phyloP scores from a whole-genome alignment of 2,329 filamentous ascomycete species.

The Grosmannia serpens region DNA sequence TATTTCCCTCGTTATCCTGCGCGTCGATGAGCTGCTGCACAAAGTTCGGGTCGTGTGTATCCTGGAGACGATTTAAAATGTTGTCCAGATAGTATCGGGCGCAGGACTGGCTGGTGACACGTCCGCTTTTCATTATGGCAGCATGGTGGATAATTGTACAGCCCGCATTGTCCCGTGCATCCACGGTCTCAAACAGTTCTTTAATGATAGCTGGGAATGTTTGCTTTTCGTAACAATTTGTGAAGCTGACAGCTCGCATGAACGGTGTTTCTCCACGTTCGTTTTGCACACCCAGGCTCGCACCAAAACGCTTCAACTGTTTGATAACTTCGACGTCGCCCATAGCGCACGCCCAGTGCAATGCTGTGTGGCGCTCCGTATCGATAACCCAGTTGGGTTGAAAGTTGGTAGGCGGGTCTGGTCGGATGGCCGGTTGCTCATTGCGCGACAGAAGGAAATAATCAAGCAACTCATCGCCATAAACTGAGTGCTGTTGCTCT shows the following conservation, averaged over 20 bases:
- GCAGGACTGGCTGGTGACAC: slow-evolving; percentile 72
- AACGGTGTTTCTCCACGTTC: slow-evolving; percentile 75
- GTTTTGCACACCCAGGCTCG: slow-evolving; percentile 60
- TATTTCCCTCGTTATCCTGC: slow-evolving; percentile 81
- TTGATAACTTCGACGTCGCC: slow-evolving; percentile 87
- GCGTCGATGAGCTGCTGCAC: slow-evolving; percentile 70
- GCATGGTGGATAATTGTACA: slow-evolving; percentile 93
- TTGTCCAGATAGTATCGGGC: slow-evolving; percentile 90
- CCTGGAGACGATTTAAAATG: slow-evolving; percentile 75
- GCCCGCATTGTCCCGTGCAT: slow-evolving; percentile 65
- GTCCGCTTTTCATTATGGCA: slow-evolving; percentile 73
- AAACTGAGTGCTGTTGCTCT: slow-evolving; percentile 79
- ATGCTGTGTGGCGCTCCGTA: slow-evolving; percentile 78
- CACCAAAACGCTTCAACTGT: slow-evolving; percentile 71
- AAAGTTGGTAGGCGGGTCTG: slow-evolving; percentile 74
- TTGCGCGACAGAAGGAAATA: slow-evolving; percentile 87
- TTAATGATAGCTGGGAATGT: slow-evolving; percentile 79
- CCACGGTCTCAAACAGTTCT: slow-evolving; percentile 72
- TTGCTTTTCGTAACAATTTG: slow-evolving; percentile 90
- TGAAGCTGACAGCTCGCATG: slow-evolving; percentile 91
- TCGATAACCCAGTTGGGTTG: slow-evolving; percentile 90
- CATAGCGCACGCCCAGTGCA: slow-evolving; percentile 98
- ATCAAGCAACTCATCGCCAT: slow-evolving; percentile 86
- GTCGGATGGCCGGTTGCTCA: slow-evolving; percentile 59
- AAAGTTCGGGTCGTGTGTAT: slow-evolving; percentile 62